Percentiles rank a stretch among this genome's conserved stretches.
Conservation (phyloP, 306 rosid genomes). For the Vicia villosa region DNA sequence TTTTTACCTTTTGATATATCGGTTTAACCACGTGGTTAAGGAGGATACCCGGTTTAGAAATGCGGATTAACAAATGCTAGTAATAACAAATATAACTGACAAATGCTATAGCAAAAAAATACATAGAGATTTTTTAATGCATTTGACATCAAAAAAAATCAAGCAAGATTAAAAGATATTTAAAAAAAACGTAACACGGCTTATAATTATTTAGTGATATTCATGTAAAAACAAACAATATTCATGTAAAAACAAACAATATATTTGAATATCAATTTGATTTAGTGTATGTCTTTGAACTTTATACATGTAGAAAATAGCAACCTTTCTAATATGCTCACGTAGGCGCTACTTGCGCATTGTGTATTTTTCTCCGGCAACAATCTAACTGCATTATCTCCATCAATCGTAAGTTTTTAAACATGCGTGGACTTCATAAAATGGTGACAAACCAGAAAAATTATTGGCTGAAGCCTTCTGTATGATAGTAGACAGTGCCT, state of each 20-base stretch:
- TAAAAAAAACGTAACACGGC: neutral
- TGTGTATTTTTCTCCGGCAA: conserved; percentile 91
- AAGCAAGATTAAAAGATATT: too few relatives aligned
- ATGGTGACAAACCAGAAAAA: conserved; percentile 60
- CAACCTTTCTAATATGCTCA: conserved; percentile 90
- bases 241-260: too few relatives aligned
- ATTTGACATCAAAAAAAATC: too few relatives aligned
- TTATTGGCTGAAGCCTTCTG: conserved; percentile 76
- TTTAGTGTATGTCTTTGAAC: neutral
- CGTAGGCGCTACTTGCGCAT: conserved; percentile 91
- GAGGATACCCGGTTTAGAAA: too few relatives aligned
- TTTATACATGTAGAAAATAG: conserved; percentile 17
- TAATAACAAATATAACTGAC: too few relatives aligned
- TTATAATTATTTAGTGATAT: conserved; percentile 7
- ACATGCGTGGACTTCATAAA: conserved; percentile 8
- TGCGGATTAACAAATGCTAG: too few relatives aligned
- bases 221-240: neutral
- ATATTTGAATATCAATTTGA: conserved; percentile 14
- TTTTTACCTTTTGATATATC: too few relatives aligned
- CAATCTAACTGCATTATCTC: conserved; percentile 85
- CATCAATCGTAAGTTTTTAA: conserved; percentile 45
- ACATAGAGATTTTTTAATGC: too few relatives aligned
- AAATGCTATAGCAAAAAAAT: too few relatives aligned
- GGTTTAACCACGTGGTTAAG: too few relatives aligned
- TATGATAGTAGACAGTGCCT: conserved; percentile 74